Conservation (phyloP, 2,329 filamentous ascomycete genomes). For the Epichloe typhina region DNA sequence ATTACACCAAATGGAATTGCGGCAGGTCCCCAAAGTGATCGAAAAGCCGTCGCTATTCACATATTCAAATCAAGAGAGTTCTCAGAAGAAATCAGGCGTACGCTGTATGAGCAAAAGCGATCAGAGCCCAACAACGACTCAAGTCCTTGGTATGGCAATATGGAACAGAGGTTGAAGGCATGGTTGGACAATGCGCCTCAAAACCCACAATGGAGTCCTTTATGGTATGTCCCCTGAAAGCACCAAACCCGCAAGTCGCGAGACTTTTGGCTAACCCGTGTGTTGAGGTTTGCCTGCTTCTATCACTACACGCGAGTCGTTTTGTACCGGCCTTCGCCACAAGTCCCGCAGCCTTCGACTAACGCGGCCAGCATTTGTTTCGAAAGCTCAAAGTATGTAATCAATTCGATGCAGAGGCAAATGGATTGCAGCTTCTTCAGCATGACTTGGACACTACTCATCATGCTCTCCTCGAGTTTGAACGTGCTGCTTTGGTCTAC, state of each 20-base stretch:
- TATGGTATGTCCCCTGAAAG: slow-evolving; percentile 47
- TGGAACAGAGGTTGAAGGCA: slow-evolving; percentile 63
- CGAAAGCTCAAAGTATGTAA: slow-evolving; percentile 69
- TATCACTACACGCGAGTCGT: slow-evolving; percentile 84
- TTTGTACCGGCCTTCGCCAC: slow-evolving; percentile 80
- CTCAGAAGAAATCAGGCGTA: slow-evolving; percentile 77
- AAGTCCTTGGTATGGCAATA: slow-evolving; percentile 76
- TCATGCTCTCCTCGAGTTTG: slow-evolving; percentile 80
- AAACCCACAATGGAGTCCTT: slow-evolving; percentile 57
- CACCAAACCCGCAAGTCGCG: background rate
- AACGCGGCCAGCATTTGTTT: slow-evolving; percentile 73
- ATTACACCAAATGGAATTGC: slow-evolving; percentile 69
- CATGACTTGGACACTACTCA: slow-evolving; percentile 85
- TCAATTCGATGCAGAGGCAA: slow-evolving; percentile 68
- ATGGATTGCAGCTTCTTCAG: slow-evolving; percentile 65
- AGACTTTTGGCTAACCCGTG: background rate
- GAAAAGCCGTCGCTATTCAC: slow-evolving; percentile 82
- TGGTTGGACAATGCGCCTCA: slow-evolving; percentile 71
- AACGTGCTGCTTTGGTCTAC: slow-evolving; percentile 88
- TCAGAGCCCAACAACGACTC: slow-evolving; percentile 62
- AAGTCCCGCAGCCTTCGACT: slow-evolving; percentile 72
- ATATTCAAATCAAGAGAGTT: slow-evolving; percentile 84
- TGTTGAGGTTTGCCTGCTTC: slow-evolving; percentile 45
- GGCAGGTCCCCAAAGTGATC: slow-evolving; percentile 58
- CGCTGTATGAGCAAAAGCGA: slow-evolving; percentile 74